These are phyloP conservation scores for Daldinia concentrica DNA, from an alignment of 495 filamentous ascomycete species.

Conservation along the genomic window DNA sequence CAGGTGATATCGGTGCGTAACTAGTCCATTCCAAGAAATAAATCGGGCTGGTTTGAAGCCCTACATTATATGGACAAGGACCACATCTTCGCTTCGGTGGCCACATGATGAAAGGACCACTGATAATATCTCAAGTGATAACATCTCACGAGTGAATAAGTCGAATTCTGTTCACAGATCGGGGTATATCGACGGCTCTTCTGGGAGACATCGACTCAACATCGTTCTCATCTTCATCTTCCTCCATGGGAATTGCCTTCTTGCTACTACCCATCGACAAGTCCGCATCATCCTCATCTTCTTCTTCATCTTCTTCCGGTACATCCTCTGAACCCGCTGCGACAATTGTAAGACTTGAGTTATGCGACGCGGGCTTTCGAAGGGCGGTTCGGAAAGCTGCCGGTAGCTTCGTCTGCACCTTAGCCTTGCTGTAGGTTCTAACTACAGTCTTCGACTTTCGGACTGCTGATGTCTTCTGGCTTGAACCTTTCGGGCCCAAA, in stretches of 20 bases:
- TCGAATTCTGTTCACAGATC: constrained; percentile 28
- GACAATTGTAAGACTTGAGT: constrained; percentile 40
- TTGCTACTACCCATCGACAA: constrained; percentile 8
- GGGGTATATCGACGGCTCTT: constrained; percentile 27
- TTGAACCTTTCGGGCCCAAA: constrained; percentile 37
- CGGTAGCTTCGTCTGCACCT: constrained; percentile 37
- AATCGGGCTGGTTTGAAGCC: constrained; percentile 1
- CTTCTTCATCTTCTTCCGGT: background rate
- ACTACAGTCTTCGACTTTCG: constrained; percentile 44
- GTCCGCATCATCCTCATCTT: background rate
- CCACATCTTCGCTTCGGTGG: background rate
- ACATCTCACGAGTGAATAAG: constrained; percentile 29
- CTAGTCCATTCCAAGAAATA: background rate
- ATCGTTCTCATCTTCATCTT: constrained; percentile 6
- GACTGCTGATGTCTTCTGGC: constrained; percentile 36
- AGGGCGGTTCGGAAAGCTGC: constrained; percentile 30
- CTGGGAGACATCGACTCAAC: background rate
- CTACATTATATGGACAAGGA: background rate
- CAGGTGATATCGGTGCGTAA: background rate
- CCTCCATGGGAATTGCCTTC: constrained; percentile 6
- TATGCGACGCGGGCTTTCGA: constrained; percentile 40
- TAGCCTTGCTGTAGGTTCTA: constrained; percentile 46
- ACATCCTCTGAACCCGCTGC: constrained; percentile 26
- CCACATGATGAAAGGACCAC: background rate
- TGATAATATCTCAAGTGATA: background rate